Base-by-base conservation (phyloP, 257 asterid genomes). In the Pogostemon cablin region DNA sequence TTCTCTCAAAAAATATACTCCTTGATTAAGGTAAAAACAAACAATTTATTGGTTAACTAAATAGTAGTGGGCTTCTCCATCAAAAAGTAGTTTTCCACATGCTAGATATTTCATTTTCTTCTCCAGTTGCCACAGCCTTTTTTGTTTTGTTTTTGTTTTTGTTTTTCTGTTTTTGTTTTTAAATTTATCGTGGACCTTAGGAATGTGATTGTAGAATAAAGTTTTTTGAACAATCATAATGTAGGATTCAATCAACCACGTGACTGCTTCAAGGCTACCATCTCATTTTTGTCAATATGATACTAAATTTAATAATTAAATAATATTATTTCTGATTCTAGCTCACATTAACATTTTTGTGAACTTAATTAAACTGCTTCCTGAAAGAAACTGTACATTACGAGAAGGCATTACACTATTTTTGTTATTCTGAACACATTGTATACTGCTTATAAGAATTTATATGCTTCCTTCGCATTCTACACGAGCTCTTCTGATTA, bases 381-480 rank as follows among this genome's bases (percentile, higher is more conserved):
- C 1, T 25, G 32, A 25, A 1, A 25, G 59, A 48, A 53, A 62
- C 71, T 54, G 57, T 42, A 43, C 46, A 8, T 6, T 10, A 41
- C 5, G 9, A 43, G 48, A 60, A 53, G 20, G 57, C 65, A 9
- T 9, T 9, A 32, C 17, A 56, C 32, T 6, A 42, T 61, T 37
- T 54, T 48, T 68, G 47, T 69, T 39, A 6, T 40, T 49, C 55
- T 58, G 60, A 38, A 59, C 43, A 72, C 25, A 9, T 17, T 46
- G 42, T 35, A 9, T 54, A 7, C 34, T 71, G 17, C 53, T 44
- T 35, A 61, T 43, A 35, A 40, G 35, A 3, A 54, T 56, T 12
- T 60, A 32, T 48, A 43, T 4, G 35, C 15, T 48, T 12, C 41
- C 9, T 44, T n/a, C 9, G 9, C 12, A 50, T 56, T 4, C 59